These are phyloP conservation scores for Dipodascopsis tothii DNA, from an alignment of 805 yeast genomes.

Conservation along the genomic window DNA sequence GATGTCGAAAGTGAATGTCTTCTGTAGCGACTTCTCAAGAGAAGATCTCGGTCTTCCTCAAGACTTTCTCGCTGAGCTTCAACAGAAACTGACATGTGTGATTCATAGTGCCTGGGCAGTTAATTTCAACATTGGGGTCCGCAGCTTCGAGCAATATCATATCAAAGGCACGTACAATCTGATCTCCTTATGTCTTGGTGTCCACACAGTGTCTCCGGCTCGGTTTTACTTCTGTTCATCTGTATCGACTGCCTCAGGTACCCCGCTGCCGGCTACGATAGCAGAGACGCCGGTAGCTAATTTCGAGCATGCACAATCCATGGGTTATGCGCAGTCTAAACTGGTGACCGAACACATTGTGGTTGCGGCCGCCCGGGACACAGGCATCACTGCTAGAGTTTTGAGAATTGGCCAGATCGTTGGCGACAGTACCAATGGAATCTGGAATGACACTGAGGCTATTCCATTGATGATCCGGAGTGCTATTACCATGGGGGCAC, in stretches of 20 bases:
- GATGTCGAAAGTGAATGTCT: slow-evolving; percentile 6
- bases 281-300: slow-evolving; percentile 5
- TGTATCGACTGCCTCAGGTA: slow-evolving; percentile 11
- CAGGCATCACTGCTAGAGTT: slow-evolving; percentile 8
- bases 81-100: slow-evolving; percentile 4
- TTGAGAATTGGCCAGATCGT: slow-evolving; percentile 16
- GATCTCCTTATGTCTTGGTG: slow-evolving; percentile 10
- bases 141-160: slow-evolving; percentile 13
- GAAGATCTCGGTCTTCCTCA: slow-evolving; percentile 11
- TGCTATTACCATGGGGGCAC: slow-evolving; percentile 10
- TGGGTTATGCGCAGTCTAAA: slow-evolving; percentile 20
- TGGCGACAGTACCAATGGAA: slow-evolving; percentile 12
- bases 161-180: slow-evolving; percentile 14
- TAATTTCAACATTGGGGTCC: slow-evolving; percentile 13
- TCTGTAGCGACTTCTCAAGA: slow-evolving; percentile 5
- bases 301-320: slow-evolving; percentile 10
- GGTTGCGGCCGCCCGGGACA: slow-evolving; percentile 3
- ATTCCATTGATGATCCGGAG: slow-evolving; percentile 17
- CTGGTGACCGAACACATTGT: slow-evolving; percentile 12
- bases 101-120: slow-evolving; percentile 20
- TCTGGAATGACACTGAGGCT: slow-evolving; percentile 19
- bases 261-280: slow-evolving; percentile 13
- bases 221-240: slow-evolving; percentile 16
- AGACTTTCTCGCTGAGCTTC: slow-evolving; percentile 1
- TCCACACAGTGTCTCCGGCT: slow-evolving; percentile 4